Conservation (phyloP, 495 filamentous ascomycete genomes). For the Penicillium argentinense region DNA sequence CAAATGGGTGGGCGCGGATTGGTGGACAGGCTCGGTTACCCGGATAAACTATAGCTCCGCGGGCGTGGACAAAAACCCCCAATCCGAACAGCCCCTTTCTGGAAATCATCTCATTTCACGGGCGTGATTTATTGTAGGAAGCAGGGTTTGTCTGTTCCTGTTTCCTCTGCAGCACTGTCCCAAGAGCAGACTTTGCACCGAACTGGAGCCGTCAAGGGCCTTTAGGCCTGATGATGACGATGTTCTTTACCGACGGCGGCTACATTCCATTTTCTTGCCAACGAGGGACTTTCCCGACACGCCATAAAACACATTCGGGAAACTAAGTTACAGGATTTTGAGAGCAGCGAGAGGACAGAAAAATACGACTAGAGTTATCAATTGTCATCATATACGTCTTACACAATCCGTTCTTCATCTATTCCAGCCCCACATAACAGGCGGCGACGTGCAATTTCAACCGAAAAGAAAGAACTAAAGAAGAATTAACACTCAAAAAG, state of each 20-base stretch:
- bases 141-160: constrained; percentile 43
- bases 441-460: too few species aligned
- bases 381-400: constrained; percentile 16
- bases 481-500: too few species aligned
- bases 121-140: constrained; percentile 92
- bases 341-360: neutral
- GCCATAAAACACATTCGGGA: too few species aligned
- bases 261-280: constrained; percentile 40
- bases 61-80: constrained; percentile 6
- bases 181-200: constrained; percentile 59
- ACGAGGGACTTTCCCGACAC: neutral
- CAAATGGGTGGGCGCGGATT: constrained; percentile 41
- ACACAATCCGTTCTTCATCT: constrained; percentile 1
- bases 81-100: constrained; percentile 30
- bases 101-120: constrained; percentile 56
- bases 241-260: constrained; percentile 65
- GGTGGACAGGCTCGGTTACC: constrained; percentile 25
- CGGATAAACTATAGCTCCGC: constrained; percentile 32
- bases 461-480: neutral
- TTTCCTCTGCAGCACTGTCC: constrained; percentile 64
- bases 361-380: neutral
- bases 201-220: constrained; percentile 65
- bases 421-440: constrained; percentile 3
- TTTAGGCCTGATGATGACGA: constrained; percentile 46
- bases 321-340: too few species aligned